These are phyloP conservation scores for Corylus americana DNA, from an alignment of 306 rosid species.

Conservation along the genomic window DNA sequence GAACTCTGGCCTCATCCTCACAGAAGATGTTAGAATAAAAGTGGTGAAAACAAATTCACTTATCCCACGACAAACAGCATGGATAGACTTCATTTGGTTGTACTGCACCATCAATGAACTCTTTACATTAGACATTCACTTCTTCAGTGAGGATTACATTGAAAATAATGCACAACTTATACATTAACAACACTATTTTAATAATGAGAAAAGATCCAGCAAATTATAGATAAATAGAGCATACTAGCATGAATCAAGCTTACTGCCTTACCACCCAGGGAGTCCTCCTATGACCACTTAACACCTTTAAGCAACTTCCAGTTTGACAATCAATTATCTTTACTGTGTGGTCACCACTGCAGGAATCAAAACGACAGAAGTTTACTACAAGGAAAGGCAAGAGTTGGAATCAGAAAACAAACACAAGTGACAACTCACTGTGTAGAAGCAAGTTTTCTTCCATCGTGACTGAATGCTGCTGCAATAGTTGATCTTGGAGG, in stretches of 20 bases:
- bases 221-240: background rate
- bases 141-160: background rate
- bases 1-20: background rate
- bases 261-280: conserved; percentile 54
- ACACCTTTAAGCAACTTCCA: conserved; percentile 49
- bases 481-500: conserved; percentile 56
- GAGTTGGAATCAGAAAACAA: conserved; percentile 15
- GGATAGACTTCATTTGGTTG: background rate
- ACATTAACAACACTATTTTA: background rate
- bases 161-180: background rate
- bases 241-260: conserved; percentile 1
- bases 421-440: conserved; percentile 37
- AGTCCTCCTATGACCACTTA: conserved; percentile 48
- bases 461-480: conserved; percentile 53
- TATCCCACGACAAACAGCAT: background rate
- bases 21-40: background rate
- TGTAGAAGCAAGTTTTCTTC: conserved; percentile 51
- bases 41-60: background rate
- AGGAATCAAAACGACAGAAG: conserved; percentile 18
- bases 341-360: conserved; percentile 54
- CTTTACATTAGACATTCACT: background rate
- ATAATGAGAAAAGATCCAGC: background rate
- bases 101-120: background rate
- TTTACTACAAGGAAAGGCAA: conserved; percentile 18
- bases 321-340: conserved; percentile 48